Evolutionary conservation across 768 basidiomycete species (phyloP).

Genomic region (Dioszegia hungarica): DNA sequence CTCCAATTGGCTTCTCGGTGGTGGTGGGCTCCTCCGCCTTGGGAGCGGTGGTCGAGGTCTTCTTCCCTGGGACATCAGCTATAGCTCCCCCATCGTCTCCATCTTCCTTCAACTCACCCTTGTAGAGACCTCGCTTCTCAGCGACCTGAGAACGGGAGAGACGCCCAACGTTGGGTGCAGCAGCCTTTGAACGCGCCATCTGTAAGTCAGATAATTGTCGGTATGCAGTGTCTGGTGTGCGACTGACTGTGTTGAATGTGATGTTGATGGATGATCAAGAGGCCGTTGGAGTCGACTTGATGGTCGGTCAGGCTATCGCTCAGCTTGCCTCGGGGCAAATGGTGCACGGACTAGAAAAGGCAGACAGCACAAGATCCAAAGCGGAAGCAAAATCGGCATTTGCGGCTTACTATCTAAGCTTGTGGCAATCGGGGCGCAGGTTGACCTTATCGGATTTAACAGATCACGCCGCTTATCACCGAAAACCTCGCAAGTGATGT

Average conservation of each 20-base stretch:
- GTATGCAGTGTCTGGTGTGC: neutral
- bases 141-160: conserved; percentile 76
- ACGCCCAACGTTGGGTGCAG: conserved; percentile 74
- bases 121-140: conserved; percentile 75
- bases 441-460: too few relatives aligned
- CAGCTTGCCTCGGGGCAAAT: too few relatives aligned
- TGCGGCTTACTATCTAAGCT: too few relatives aligned
- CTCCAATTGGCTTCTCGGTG: conserved; percentile 73
- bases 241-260: conserved; percentile 4
- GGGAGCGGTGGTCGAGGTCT: conserved; percentile 60
- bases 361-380: too few relatives aligned
- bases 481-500: too few relatives aligned
- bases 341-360: too few relatives aligned
- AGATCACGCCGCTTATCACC: neutral
- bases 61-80: conserved; percentile 52
- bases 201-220: conserved; percentile 11
- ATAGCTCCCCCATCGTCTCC: neutral
- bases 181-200: conserved; percentile 60
- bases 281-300: too few relatives aligned
- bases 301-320: too few relatives aligned
- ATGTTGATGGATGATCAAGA: conserved; percentile 19
- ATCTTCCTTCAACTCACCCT: conserved; percentile 53
- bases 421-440: too few relatives aligned
- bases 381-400: too few relatives aligned
- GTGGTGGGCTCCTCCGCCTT: conserved; percentile 60